phyloP scores from a whole-genome alignment of 257 asterid species.

The Fraxinus americana region DNA sequence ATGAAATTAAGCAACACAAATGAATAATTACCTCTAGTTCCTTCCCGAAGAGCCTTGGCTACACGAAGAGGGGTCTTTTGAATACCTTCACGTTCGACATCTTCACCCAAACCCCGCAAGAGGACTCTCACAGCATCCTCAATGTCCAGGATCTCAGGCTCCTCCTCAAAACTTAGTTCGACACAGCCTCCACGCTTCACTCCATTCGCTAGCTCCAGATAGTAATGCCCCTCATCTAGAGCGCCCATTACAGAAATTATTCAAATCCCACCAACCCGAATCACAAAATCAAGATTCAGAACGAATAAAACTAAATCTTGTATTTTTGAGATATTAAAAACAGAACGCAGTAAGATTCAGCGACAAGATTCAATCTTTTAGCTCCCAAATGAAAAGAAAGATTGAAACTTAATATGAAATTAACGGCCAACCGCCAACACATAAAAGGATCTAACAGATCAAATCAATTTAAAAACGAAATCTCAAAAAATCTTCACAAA shows the following conservation, averaged over 20 bases:
- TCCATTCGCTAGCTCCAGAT: constrained; percentile 60
- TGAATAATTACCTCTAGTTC: constrained; percentile 69
- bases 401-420: constrained; percentile 40
- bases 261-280: constrained; percentile 27
- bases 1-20: constrained; percentile 16
- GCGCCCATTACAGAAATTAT: constrained; percentile 66
- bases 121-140: constrained; percentile 85
- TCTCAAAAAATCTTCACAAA: constrained; percentile 4
- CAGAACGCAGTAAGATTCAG: constrained; percentile 34
- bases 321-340: constrained; percentile 13
- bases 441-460: constrained; percentile 10
- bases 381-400: constrained; percentile 40
- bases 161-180: constrained; percentile 56
- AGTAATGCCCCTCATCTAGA: constrained; percentile 71
- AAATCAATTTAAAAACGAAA: background rate
- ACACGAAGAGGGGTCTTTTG: constrained; percentile 85
- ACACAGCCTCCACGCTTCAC: constrained; percentile 46
- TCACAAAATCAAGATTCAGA: constrained; percentile 21
- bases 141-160: constrained; percentile 57
- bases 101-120: constrained; percentile 90
- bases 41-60: constrained; percentile 84
- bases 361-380: constrained; percentile 39
- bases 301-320: constrained; percentile 2
- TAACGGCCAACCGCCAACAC: constrained; percentile 17
- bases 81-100: constrained; percentile 84